Conservation (phyloP, 139 green algal species). For the Coccomyxa sp. region DNA sequence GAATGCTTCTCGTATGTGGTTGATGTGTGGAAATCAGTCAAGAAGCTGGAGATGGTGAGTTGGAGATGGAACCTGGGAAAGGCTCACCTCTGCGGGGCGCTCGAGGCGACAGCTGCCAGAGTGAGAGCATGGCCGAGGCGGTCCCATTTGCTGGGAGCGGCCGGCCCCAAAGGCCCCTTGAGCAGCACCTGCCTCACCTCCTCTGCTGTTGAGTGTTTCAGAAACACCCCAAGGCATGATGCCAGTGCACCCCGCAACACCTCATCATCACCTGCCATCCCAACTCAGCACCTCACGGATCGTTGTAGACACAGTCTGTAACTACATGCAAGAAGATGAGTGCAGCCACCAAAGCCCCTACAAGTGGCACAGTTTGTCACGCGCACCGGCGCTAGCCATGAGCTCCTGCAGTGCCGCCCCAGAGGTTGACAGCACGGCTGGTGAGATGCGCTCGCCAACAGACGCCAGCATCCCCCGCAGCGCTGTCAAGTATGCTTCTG, state of each 20-base stretch:
- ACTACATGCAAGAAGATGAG: neutral
- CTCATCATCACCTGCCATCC: conserved; percentile 31
- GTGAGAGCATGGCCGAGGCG: conserved; percentile 26
- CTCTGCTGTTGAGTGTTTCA: conserved; percentile 15
- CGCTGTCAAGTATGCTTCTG: conserved; percentile 66
- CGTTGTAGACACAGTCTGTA: neutral
- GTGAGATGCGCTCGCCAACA: conserved; percentile 44
- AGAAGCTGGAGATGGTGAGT: neutral
- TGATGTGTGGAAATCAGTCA: neutral
- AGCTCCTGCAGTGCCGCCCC: conserved; percentile 14
- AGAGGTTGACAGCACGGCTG: conserved; percentile 37
- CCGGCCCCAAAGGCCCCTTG: conserved; percentile 28
- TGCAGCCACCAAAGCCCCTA: neutral
- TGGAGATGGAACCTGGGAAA: neutral
- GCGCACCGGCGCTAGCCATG: conserved; percentile 12
- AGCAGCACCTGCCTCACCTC: conserved; percentile 32
- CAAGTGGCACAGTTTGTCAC: no score
- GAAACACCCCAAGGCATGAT: conserved; percentile 26
- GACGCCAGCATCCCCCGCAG: conserved; percentile 56
- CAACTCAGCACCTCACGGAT: neutral
- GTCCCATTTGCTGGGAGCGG: conserved; percentile 1
- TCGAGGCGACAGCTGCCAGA: conserved; percentile 22
- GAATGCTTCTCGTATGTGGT: neutral
- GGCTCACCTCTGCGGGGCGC: conserved; percentile 6
- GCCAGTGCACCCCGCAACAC: conserved; percentile 19